Evolutionary conservation across 1,139 yeast genomes (phyloP).

Genomic region (Taphrina flavorubra): DNA sequence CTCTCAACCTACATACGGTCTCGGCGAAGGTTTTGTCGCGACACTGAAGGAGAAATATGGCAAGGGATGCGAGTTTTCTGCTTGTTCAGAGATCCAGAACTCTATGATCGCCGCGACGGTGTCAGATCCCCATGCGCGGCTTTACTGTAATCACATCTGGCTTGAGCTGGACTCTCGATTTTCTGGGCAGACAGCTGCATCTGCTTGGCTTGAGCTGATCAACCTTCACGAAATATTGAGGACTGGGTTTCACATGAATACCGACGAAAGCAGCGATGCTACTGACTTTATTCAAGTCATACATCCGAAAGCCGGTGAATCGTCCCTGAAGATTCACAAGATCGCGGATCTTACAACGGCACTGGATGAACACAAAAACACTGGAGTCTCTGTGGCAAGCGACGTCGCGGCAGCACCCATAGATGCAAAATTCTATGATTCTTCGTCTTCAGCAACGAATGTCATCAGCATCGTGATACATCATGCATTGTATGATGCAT

Average conservation of each 20-base stretch:
- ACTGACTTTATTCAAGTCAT: conserved; percentile 42
- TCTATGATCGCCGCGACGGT: conserved; percentile 44
- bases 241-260: conserved; percentile 44
- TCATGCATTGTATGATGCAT: conserved; percentile 48
- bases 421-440: not conserved
- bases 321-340: conserved; percentile 3
- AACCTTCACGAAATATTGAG: conserved; percentile 45
- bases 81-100: conserved; percentile 44
- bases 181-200: conserved; percentile 1
- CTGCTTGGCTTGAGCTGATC: conserved; percentile 41
- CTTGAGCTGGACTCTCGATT: conserved; percentile 10
- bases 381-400: not conserved
- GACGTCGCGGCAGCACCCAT: conserved; percentile 43
- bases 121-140: conserved; percentile 26
- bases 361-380: conserved; percentile 24
- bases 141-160: conserved; percentile 44
- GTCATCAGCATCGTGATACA: conserved; percentile 43
- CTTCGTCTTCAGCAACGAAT: not conserved
- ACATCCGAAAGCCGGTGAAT: conserved; percentile 19
- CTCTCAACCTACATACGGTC: not conserved
- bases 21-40: not conserved
- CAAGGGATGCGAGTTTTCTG: conserved; percentile 22
- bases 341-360: not conserved
- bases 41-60: not conserved
- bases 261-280: conserved; percentile 12